Percentiles rank a stretch among this genome's conserved stretches.
Evolutionary conservation across 2,329 filamentous ascomycete genomes (phyloP).

Genomic region (Corinectria fuckeliana): DNA sequence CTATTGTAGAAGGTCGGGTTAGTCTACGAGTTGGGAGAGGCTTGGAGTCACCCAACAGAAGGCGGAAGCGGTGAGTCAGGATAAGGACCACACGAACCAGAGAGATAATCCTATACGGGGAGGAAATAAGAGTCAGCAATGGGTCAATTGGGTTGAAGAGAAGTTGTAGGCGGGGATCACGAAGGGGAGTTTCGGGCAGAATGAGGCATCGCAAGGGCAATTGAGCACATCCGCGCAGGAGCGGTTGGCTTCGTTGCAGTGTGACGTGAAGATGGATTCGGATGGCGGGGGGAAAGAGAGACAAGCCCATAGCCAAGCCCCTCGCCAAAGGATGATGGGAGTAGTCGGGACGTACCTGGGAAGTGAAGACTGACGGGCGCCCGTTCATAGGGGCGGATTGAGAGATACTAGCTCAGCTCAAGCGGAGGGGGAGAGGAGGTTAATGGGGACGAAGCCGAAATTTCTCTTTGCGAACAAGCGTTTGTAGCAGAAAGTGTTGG

Average conservation of each 20-base stretch:
- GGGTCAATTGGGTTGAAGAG: constrained; percentile 26
- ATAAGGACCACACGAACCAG: constrained; percentile 60
- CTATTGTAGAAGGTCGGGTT: constrained; percentile 33
- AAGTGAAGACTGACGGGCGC: constrained; percentile 84
- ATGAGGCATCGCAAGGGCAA: background rate
- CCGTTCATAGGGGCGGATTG: constrained; percentile 82
- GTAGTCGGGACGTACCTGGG: constrained; percentile 68
- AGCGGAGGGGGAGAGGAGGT: constrained; percentile 23
- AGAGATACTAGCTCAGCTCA: constrained; percentile 43
- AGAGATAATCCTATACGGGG: constrained; percentile 72
- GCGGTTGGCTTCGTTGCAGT: background rate
- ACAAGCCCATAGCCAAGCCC: background rate
- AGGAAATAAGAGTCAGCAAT: constrained; percentile 50
- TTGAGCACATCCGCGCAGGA: background rate
- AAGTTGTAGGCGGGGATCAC: constrained; percentile 12
- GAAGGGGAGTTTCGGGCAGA: background rate
- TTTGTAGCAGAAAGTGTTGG: background rate
- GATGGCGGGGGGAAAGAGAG: constrained; percentile 22
- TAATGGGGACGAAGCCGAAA: constrained; percentile 15
- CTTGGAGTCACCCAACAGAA: constrained; percentile 17
- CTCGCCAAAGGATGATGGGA: constrained; percentile 10
- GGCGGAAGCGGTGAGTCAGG: constrained; percentile 52
- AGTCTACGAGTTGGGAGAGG: constrained; percentile 20
- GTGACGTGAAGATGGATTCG: constrained; percentile 17
- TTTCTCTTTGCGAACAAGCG: constrained; percentile 18